Evolutionary conservation across 2,329 filamentous ascomycete genomes (phyloP), one percentile per base, ranked within the genome.

Genomic region (Aspergillus caelatus): DNA sequence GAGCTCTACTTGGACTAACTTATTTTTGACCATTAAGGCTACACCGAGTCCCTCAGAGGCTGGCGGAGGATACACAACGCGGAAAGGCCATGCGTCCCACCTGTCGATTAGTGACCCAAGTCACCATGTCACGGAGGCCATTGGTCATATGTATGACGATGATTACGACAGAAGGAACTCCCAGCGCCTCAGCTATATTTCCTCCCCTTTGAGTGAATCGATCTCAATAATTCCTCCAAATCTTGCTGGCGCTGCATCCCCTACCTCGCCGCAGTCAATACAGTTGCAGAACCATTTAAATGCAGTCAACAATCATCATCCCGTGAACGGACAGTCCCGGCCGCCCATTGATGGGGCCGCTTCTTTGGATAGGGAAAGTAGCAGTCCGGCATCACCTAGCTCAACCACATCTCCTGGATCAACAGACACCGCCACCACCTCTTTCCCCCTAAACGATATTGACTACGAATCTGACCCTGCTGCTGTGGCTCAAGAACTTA

Each of bases 51-150:
- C 74, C 65, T 74, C 77, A 67, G 78, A 78, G 69, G 74, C 77
- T 71, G 75, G 75, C 70, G 78, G 76, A 73, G 76, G 76, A 73
- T 84, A 84, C 78, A 79, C 84, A 70, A 78, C 80, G 70, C 81
- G 84, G 66, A 82, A 84, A 72, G 85, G 85, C 69, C 87, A 89
- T 80, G 80, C 80, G 69, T 82, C 86, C 66, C 85, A 88, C 70
- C 81, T 89, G 65, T 89, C 86, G 70, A 89, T 96, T 77, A 95
- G 91, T 78, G 93, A 97, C 80, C 91, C 94, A 65, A 93, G 86
- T 80, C 93, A 97, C 80, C 94, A 97, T 86, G 92, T 97, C 76
- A 97, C 93, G 62, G 94, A 97, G 78, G 91, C 93, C 64, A 96
- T 97, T 78, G 92, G 92, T 58, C 93, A 93, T 72, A 87, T 96